Evolutionary conservation across 2,329 filamentous ascomycete species (phyloP).

Genomic region (Neofusicoccum laricinum): DNA sequence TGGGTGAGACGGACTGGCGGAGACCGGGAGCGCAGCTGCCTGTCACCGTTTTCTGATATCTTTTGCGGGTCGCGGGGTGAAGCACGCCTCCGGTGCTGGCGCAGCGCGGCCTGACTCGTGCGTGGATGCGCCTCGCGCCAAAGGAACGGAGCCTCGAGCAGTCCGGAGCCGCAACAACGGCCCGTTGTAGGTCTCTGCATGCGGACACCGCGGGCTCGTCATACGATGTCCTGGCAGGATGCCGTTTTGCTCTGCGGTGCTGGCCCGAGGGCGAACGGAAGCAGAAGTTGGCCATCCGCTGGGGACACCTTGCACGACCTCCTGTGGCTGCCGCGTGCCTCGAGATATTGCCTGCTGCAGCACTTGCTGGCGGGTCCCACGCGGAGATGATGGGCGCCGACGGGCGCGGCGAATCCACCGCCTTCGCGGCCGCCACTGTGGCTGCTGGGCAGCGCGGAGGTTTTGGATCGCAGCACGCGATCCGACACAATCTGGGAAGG

Average conservation of each 20-base stretch:
- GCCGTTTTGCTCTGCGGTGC: neutral
- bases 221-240: neutral
- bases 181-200: neutral
- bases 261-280: constrained; percentile 1
- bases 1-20: neutral
- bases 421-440: too few species aligned
- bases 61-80: neutral
- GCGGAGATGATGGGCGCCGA: neutral
- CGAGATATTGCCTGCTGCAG: neutral
- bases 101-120: neutral
- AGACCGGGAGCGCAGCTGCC: neutral
- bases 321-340: too few species aligned
- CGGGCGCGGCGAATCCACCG: too few species aligned
- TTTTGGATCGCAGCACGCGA: too few species aligned
- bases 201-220: neutral
- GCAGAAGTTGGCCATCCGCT: neutral
- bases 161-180: constrained; percentile 7
- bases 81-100: neutral
- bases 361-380: neutral
- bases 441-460: too few species aligned
- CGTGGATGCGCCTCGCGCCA: neutral
- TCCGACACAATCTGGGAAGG: too few species aligned
- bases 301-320: neutral
- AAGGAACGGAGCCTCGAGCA: neutral
- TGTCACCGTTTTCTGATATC: neutral